phyloP scores from a whole-genome alignment of 257 asterid species.

The Nicotiana attenuata region DNA sequence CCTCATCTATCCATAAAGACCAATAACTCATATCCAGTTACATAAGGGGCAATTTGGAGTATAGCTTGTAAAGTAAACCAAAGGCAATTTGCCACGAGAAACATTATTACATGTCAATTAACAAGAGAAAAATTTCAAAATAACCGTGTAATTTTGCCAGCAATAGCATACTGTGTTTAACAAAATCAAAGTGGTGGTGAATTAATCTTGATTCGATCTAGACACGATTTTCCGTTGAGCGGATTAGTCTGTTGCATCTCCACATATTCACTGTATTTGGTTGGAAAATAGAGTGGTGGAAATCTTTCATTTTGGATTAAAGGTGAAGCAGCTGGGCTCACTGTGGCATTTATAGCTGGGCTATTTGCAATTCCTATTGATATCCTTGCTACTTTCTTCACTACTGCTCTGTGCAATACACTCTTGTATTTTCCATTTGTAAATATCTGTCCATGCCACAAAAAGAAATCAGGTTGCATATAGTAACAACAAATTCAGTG shows the following conservation, averaged over 20 bases:
- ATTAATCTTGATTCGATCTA: constrained; percentile 32
- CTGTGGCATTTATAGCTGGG: constrained; percentile 49
- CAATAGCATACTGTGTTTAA: too few relatives aligned
- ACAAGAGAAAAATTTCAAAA: background rate
- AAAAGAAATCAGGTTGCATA: background rate
- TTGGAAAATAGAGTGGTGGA: constrained; percentile 32
- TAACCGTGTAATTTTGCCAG: background rate
- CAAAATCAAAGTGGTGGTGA: background rate
- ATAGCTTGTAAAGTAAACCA: background rate
- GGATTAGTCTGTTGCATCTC: constrained; percentile 47
- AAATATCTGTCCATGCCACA: constrained; percentile 36
- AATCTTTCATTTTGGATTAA: constrained; percentile 22
- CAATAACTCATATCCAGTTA: too few relatives aligned
- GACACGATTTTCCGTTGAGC: constrained; percentile 45
- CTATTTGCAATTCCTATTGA: constrained; percentile 61
- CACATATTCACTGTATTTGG: constrained; percentile 53
- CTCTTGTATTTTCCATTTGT: constrained; percentile 86
- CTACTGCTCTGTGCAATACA: constrained; percentile 65
- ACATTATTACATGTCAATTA: background rate
- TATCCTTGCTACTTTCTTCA: constrained; percentile 52
- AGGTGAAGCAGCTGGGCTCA: constrained; percentile 36
- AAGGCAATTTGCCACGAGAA: too few relatives aligned
- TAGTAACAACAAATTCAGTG: too few relatives aligned
- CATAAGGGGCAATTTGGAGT: too few relatives aligned
- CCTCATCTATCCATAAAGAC: too few relatives aligned